Base-by-base conservation (phyloP, 345 rosid species). In the Heritiera littoralis region DNA sequence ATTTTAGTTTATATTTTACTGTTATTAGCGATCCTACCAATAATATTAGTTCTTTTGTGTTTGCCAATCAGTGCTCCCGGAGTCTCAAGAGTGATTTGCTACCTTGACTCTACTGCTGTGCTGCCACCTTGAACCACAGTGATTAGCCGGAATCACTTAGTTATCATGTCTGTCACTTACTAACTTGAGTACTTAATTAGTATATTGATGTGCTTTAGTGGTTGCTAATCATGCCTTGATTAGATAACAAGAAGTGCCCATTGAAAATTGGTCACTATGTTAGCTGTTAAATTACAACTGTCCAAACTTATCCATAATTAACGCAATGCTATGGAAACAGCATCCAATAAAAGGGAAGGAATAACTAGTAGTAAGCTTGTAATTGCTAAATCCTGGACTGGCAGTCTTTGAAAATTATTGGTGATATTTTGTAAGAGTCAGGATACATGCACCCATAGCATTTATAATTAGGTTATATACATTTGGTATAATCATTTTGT, bases 101-200 rank as follows among this genome's bases (percentile, higher is more conserved):
- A 66, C 49, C 71, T 41, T 66, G 49, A 8, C 49, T 63, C 67
- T 23, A 23, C 28, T 66, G 71, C 12, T 6, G 35, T 12, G 54
- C 17, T 69, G 41, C 58, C 74, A 70, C 58, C 58, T 70, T 70
- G 58, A 48, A 6, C 38, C 58, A 48, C 74, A 13, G 74, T 70
- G 48, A 70, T 48, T 28, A 7, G 18, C 74, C 38, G 23, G 20
- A 70, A 48, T 70, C 5, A 30, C 17, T 13, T n/a, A 48, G 48
- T 70, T 70, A 23, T 23, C 6, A 28, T 48, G n/a, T 46, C 23
- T 66, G 0, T 45, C 54, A 68, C 72, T 68, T 45, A 54, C 72
- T 68, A 43, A n/a, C 35, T 45, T 68, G 52, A 11, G 28, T 23
- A 23, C 17, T 66, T 68, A 20, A 43, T 9, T 43, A 45, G 13